These are phyloP conservation scores for Puccinia triticina DNA, from an alignment of 1,284 basidiomycete species.

Conservation along the genomic window DNA sequence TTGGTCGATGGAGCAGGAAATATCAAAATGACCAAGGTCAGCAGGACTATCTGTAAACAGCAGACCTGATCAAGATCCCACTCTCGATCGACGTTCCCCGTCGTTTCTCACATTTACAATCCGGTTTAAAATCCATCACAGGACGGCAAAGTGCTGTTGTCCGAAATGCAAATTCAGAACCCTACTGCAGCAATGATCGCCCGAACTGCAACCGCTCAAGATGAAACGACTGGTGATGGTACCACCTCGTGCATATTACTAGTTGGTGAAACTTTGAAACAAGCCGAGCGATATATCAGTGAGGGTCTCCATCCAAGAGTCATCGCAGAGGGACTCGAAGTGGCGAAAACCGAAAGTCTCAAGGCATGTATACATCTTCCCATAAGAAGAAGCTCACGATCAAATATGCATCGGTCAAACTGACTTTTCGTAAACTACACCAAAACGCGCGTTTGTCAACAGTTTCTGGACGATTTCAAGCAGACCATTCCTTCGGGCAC, in stretches of 20 bases:
- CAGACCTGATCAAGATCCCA: neutral
- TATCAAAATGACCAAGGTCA: constrained; percentile 97
- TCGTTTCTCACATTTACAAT: neutral
- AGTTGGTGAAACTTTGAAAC: constrained; percentile 95
- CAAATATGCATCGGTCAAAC: neutral
- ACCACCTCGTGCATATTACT: constrained; percentile 96
- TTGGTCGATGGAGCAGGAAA: constrained; percentile 98
- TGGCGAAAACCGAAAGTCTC: constrained; percentile 93
- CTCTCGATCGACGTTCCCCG: neutral
- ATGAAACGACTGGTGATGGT: constrained; percentile 98
- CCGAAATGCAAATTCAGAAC: constrained; percentile 99
- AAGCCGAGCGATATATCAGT: constrained; percentile 95
- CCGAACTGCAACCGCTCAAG: constrained; percentile 94
- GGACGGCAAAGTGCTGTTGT: constrained; percentile 95
- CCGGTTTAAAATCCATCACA: constrained; percentile 7
- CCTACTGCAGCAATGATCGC: constrained; percentile 99
- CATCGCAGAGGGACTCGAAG: constrained; percentile 91
- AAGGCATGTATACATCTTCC: constrained; percentile 66
- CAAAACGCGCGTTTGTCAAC: constrained; percentile 49
- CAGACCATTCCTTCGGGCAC: constrained; percentile 65
- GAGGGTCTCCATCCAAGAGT: constrained; percentile 98
- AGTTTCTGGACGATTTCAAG: constrained; percentile 92
- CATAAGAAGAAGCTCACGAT: neutral
- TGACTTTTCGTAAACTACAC: neutral
- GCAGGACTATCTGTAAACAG: constrained; percentile 37